Evolutionary conservation across 228 moss, liverwort and hornwort genomes (phyloP).

Genomic region (Sphagnum magellanicum): DNA sequence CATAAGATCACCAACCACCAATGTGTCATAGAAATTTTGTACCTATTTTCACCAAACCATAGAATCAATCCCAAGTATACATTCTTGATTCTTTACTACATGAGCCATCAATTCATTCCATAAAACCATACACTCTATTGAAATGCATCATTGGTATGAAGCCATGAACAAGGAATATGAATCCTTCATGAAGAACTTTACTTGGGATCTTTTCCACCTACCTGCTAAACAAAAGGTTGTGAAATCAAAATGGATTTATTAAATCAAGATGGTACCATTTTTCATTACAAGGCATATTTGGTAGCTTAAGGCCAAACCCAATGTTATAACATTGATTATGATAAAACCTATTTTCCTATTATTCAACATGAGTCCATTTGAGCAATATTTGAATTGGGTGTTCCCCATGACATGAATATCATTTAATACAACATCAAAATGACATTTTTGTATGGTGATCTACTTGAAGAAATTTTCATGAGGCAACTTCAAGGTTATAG

Average conservation of each 20-base stretch:
- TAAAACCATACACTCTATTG: too few relatives aligned
- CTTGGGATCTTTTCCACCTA: background rate
- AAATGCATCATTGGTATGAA: background rate
- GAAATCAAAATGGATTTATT: slow-evolving; percentile 1
- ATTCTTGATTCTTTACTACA: too few relatives aligned
- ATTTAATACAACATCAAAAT: background rate
- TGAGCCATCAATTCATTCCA: too few relatives aligned
- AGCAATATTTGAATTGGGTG: background rate
- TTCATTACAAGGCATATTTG: background rate
- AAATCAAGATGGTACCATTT: background rate
- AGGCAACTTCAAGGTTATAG: background rate
- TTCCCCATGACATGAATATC: background rate
- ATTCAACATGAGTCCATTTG: background rate
- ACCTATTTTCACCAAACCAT: too few relatives aligned
- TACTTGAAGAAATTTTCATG: background rate
- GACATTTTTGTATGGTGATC: background rate
- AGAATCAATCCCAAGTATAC: too few relatives aligned
- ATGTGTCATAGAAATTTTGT: too few relatives aligned
- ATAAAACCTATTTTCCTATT: background rate
- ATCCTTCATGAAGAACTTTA: background rate
- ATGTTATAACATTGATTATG: background rate
- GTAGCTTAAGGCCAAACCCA: slow-evolving; percentile 3
- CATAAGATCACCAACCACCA: too few relatives aligned
- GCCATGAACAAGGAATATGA: slow-evolving; percentile 3
- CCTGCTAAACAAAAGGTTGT: background rate